These are phyloP conservation scores for Escovopsis weberi DNA, from an alignment of 2,329 filamentous ascomycete genomes.

Conservation along the genomic window DNA sequence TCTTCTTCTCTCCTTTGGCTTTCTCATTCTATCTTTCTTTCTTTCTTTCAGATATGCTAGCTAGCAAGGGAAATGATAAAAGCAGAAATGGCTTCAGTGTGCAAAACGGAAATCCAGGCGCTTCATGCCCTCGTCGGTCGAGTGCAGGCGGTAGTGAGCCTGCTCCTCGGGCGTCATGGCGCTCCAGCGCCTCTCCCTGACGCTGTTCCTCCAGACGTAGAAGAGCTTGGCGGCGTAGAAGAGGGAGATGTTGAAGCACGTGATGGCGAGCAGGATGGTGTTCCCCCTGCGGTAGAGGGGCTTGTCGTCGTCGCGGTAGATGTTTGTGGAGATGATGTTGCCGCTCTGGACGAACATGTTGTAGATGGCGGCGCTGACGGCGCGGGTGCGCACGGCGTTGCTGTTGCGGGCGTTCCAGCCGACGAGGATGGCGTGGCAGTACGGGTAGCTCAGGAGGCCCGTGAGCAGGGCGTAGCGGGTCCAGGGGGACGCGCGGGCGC, in stretches of 20 bases:
- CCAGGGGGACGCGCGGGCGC: conserved; percentile 24
- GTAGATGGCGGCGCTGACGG: conserved; percentile 42
- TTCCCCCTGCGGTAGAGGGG: conserved; percentile 28
- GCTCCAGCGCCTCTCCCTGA: conserved; percentile 29
- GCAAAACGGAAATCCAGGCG: conserved; percentile 28
- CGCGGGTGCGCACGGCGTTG: conserved; percentile 41
- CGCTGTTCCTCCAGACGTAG: conserved; percentile 34
- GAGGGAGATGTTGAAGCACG: conserved; percentile 31
- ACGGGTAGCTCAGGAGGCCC: conserved; percentile 20
- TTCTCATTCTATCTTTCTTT: not conserved
- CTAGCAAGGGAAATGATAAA: not conserved
- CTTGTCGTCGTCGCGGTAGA: conserved; percentile 27
- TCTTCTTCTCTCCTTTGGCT: too few species aligned
- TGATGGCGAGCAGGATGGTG: conserved; percentile 32
- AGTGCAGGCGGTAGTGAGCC: conserved; percentile 19
- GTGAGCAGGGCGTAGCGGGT: conserved; percentile 23
- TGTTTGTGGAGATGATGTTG: conserved; percentile 15
- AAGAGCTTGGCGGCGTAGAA: conserved; percentile 36
- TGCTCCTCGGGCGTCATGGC: conserved; percentile 28
- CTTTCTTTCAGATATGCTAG: not conserved
- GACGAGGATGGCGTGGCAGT: conserved; percentile 37
- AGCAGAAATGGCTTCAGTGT: conserved; percentile 12
- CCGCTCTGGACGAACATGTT: conserved; percentile 28
- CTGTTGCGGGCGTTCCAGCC: conserved; percentile 44
- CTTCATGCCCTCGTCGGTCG: conserved; percentile 30